Evolutionary conservation across 495 filamentous ascomycete species (phyloP), one percentile per base, ranked within the genome.

Genomic region (Apiosordaria backusii): DNA sequence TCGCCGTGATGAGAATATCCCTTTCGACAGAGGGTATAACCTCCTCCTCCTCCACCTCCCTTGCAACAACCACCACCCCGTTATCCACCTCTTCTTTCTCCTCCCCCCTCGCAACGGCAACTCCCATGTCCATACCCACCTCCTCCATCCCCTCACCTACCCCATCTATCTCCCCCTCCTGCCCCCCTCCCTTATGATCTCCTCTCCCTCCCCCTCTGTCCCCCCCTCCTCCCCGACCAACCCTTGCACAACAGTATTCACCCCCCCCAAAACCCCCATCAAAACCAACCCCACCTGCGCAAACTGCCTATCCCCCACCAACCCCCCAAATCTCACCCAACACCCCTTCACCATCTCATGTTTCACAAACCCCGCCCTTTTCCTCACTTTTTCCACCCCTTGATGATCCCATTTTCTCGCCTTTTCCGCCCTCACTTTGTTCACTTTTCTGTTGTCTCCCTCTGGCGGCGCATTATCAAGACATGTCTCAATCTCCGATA

Each of bases 271-370:
- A 16, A 82, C 77, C 19, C 84, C 87, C n/a, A 93, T 59, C 5
- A 96, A 81, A 55, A 90, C 84, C 18, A 92, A 78, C n/a, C 92
- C 92, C n/a, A 95, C 81, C 1, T 89, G 79, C n/a, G 90, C 85
- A 72, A 90, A 92, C 66, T 91, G 89, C 50, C 80, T 84, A 76
- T 92, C 90, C 9, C 86, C 86, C 4, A 90, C 77, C 16, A 94
- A 27, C 29, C 67, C 22, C 66, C 74, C 71, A 83, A 35, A 76
- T 71, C 81, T 35, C 62, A 50, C 61, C 75, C 75, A 57, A 74
- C 73, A n/a, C 66, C 16, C 16, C 35, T 3, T 15, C 35, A 45
- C 70, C 24, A 75, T 27, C 57, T 26, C 21, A 27, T 53, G 52
- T 19, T 68, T 60, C 23, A 76, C 23, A 58, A 65, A 69, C 50